Evolutionary conservation across 2,329 filamentous ascomycete genomes (phyloP).

Genomic region (Botryotinia narcissicola): DNA sequence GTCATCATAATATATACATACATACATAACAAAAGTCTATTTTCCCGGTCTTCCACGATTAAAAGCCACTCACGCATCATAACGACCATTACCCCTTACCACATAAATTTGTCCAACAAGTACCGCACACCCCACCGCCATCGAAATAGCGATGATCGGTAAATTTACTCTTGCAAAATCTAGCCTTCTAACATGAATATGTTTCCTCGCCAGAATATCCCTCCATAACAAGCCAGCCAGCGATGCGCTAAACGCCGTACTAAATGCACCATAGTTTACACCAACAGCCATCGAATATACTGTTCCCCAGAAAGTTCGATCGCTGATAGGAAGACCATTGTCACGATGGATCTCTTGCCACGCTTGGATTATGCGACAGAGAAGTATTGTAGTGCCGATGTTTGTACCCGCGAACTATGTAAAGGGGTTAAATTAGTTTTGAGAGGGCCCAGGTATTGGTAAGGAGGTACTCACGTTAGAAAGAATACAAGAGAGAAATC

Average conservation of each 20-base stretch:
- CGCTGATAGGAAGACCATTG: conserved; percentile 50
- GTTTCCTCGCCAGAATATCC: conserved; percentile 65
- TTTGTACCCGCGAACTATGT: conserved; percentile 73
- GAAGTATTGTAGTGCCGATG: conserved; percentile 71
- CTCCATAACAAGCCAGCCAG: conserved; percentile 71
- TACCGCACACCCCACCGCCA: conserved; percentile 61
- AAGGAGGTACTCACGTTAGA: conserved; percentile 60
- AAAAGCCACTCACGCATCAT: background rate
- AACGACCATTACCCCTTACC: conserved; percentile 40
- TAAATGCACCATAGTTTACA: conserved; percentile 74
- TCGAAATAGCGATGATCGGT: conserved; percentile 67
- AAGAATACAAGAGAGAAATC: conserved; percentile 65
- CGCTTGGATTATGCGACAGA: conserved; percentile 66
- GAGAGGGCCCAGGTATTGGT: background rate
- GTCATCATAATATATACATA: background rate
- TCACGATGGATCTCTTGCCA: conserved; percentile 60
- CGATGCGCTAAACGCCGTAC: conserved; percentile 68
- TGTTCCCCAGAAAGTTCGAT: conserved; percentile 70
- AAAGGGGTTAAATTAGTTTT: conserved; percentile 24
- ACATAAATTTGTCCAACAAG: conserved; percentile 65
- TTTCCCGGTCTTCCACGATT: background rate
- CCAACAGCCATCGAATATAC: conserved; percentile 73
- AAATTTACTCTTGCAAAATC: conserved; percentile 69
- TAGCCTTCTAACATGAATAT: conserved; percentile 60
- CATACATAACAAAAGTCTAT: background rate